Conservation (phyloP, 441 rosid genomes). For the Francoa sonchifolia region DNA sequence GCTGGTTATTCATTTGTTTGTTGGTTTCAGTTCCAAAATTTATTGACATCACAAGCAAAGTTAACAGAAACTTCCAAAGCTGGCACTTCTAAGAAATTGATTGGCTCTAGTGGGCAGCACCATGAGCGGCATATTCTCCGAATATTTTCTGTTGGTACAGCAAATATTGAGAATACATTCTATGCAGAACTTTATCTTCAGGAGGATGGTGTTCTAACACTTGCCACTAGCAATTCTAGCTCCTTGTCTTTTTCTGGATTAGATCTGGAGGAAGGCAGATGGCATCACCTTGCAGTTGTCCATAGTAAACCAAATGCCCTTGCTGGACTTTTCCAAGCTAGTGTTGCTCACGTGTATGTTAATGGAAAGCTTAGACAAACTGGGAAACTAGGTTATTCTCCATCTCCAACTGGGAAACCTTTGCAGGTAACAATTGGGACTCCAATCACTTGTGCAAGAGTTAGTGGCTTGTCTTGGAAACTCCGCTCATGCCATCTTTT, state of each 20-base stretch:
- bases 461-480: constrained; percentile 84
- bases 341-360: constrained; percentile 93
- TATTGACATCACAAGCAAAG: constrained; percentile 51
- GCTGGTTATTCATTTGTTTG: constrained; percentile 97
- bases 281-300: constrained; percentile 99
- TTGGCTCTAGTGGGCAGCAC: constrained; percentile 36
- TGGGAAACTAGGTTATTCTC: constrained; percentile 97
- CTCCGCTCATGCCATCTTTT: constrained; percentile 96
- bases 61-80: constrained; percentile 46
- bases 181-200: constrained; percentile 96
- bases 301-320: constrained; percentile 99
- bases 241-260: constrained; percentile 89
- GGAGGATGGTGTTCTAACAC: constrained; percentile 91
- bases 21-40: constrained; percentile 85
- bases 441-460: constrained; percentile 67
- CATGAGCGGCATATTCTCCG: constrained; percentile 57
- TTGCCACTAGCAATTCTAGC: constrained; percentile 92
- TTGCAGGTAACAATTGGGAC: constrained; percentile 95
- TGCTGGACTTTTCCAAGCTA: constrained; percentile 99
- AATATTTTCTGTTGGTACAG: constrained; percentile 91
- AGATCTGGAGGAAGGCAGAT: constrained; percentile 91
- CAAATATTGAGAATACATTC: constrained; percentile 56
- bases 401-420: constrained; percentile 92
- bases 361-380: constrained; percentile 97
- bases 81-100: constrained; percentile 38